phyloP scores from a whole-genome alignment of 352 stramenopile species.

The Globisporangium apiculatum region DNA sequence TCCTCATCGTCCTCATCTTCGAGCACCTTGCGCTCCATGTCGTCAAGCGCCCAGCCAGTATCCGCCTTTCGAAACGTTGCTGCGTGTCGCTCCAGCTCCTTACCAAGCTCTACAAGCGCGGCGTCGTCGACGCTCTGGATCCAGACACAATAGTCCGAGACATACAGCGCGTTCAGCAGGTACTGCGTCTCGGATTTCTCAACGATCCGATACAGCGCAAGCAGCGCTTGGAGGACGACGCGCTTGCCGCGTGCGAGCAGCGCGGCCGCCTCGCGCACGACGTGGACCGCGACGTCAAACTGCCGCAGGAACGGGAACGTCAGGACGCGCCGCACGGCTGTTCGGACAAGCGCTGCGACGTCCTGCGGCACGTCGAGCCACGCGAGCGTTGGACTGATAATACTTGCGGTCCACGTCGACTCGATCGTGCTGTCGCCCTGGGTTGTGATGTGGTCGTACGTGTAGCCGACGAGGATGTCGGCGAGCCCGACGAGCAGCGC shows the following conservation, averaged over 20 bases:
- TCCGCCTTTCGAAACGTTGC: constrained; percentile 50
- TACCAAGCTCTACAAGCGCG: constrained; percentile 26
- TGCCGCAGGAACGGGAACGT: constrained; percentile 95
- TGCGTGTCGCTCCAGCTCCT: constrained; percentile 23
- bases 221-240: constrained; percentile 83
- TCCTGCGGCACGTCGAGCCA: constrained; percentile 89
- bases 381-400: constrained; percentile 90
- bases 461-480: constrained; percentile 94
- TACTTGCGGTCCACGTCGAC: constrained; percentile 95
- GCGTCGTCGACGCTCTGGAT: constrained; percentile 64
- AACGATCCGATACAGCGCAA: constrained; percentile 89
- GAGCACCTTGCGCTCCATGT: constrained; percentile 59
- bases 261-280: constrained; percentile 73
- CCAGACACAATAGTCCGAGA: constrained; percentile 92
- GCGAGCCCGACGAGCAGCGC: constrained; percentile 79
- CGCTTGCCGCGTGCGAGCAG: constrained; percentile 87
- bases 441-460: constrained; percentile 94
- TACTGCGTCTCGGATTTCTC: constrained; percentile 96
- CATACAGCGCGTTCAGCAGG: constrained; percentile 93
- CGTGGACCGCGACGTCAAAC: constrained; percentile 78
- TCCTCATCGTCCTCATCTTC: constrained; percentile 22
- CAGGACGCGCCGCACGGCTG: constrained; percentile 85
- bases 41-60: constrained; percentile 70
- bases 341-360: constrained; percentile 53
- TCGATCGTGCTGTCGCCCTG: constrained; percentile 94